phyloP scores from a whole-genome alignment of 768 basidiomycete species.

The Mycena leptocephala region DNA sequence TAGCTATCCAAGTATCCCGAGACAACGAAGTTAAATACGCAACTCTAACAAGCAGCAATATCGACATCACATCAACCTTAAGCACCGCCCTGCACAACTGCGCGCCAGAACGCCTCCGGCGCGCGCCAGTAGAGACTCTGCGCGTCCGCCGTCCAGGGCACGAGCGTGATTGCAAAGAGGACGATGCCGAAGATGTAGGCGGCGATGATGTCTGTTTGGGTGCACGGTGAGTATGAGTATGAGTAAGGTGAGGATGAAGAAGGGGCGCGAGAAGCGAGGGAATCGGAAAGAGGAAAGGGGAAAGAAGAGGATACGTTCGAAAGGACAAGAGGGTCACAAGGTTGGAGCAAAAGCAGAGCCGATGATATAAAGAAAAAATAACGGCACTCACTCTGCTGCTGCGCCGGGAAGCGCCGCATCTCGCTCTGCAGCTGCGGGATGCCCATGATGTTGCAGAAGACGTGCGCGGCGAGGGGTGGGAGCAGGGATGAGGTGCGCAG shows the following conservation, averaged over 20 bases:
- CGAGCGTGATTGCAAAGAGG: constrained; percentile 3
- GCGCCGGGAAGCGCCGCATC: constrained; percentile 64
- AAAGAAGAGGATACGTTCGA: too few species aligned
- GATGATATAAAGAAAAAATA: constrained; percentile 25
- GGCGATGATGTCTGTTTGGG: constrained; percentile 25
- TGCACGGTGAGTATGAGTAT: neutral
- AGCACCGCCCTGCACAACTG: neutral
- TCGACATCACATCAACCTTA: too few species aligned
- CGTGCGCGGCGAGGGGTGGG: constrained; percentile 85
- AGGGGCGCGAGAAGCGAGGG: neutral
- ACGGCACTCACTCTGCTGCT: constrained; percentile 64
- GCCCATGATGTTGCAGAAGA: constrained; percentile 97
- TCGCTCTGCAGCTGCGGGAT: constrained; percentile 80
- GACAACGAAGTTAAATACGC: too few species aligned
- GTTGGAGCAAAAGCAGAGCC: too few species aligned
- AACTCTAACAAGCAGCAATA: too few species aligned
- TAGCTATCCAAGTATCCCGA: too few species aligned
- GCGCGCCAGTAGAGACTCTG: constrained; percentile 61
- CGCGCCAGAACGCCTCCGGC: constrained; percentile 16
- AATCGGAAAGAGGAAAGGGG: neutral
- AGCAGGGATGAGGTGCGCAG: constrained; percentile 88
- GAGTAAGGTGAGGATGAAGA: too few species aligned
- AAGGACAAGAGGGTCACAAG: too few species aligned
- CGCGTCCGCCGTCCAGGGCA: constrained; percentile 1
- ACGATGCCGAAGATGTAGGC: constrained; percentile 22